Base-by-base conservation (phyloP, 345 rosid species). In the Ceriops decandra region DNA sequence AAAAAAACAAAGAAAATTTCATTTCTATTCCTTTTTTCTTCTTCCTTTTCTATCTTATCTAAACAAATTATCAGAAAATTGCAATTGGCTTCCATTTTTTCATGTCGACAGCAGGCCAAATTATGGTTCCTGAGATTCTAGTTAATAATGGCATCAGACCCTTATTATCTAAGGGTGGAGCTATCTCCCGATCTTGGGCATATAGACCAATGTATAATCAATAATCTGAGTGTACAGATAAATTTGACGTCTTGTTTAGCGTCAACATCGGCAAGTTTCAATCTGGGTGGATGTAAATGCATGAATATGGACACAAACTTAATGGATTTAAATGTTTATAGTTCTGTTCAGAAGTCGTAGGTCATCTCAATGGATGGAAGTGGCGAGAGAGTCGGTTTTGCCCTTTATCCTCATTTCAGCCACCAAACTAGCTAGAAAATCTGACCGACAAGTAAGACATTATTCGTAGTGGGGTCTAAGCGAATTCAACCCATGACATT, bases 181-280 rank as follows among this genome's bases (percentile, higher is more conserved):
- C 28, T 24, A 22, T 11, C 26, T 24, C 13, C 4, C 5, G 3
- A 24, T 22, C 59, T 56, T 56, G 5, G 16, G 28, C 6, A 15
- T 13, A n/a, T 21, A 11, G 22, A 27, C 2, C 16, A 56, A 9
- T 10, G 28, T 24, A 0, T 16, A 56, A 27, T 10, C 30, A 11
- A 11, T 33, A 42, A 69, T 69, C 46, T 68, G 32, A 61, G 7
- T 38, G 68, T 19, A 47, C 11, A 56, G 74, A 46, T 63, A 57
- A 54, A 54, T 62, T 38, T 32, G 24, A 71, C 5, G 27, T 35
- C 31, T 2, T 68, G 26, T 71, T 28, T 4, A 2, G 57, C 8
- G 74, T 71, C 74, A 63, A 56, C 62, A 28, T 71, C 74, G 1
- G 20, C 17, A 8, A 5, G 61, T 47, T 33, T 60, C 53, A 52